Evolutionary conservation across 2,329 filamentous ascomycete species (phyloP), one percentile per base, ranked within the genome.

Genomic region (Coniochaeta prunicola): DNA sequence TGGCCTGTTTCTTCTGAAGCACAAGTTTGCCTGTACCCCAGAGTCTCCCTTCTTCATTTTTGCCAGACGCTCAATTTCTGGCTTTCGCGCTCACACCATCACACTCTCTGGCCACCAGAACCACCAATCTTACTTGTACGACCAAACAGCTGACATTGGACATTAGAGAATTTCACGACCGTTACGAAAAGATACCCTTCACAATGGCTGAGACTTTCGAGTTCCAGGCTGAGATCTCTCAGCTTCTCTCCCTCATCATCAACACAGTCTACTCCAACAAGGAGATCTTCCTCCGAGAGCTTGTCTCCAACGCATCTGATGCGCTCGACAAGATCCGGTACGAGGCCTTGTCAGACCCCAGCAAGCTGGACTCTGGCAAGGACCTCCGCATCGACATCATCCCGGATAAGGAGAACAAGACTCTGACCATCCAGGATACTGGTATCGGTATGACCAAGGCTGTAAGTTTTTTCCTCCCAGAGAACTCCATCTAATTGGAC

Each of bases 261-360:
- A 99, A 99, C 90, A 97, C 94, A 68, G 94, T 99, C 83, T 99
- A 97, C 86, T 97, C 92, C 70, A 99, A 99, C 89, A 99, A 99
- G 86, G 94, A 97, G 82, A 97, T 99, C 76, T 99, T 99, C 88
- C 82, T 99, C 72, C 85, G 94, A 89, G 94, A 99, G 82, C 76
- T 99, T 71, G 91, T 99, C 74, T 97, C 94, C 81, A 99, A 99
- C 82, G 89, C 89, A 74, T 97, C 93, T 72, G 94, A 99, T 89
- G 94, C 94, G 62, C 86, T 99, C 71, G 94, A 99, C 89, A 99
- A 99, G 90, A 96, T 99, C 78, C 89, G 94, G 77, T 99, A 99
- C 86, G 91, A 97, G 85, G 86, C 94, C 68, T 86, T 99, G 70
- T 96, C 93, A 72, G 94, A 99, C 79, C 90, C 93, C 70, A 91